Conservation (phyloP, 257 asterid species). For the Gentiana macrophylla region DNA sequence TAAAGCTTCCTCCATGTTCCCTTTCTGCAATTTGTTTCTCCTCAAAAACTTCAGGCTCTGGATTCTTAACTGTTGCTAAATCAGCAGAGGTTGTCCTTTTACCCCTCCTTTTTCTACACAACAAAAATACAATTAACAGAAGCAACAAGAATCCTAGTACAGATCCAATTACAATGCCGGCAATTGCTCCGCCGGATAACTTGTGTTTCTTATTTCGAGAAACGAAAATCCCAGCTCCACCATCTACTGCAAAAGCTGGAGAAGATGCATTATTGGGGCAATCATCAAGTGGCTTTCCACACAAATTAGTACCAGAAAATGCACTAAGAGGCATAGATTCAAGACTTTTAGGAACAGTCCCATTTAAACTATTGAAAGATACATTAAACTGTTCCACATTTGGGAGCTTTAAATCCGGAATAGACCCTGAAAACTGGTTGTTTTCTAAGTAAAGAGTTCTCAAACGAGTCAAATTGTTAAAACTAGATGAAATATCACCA, state of each 20-base stretch:
- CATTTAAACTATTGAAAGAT: slow-evolving; percentile 49
- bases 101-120: slow-evolving; percentile 14
- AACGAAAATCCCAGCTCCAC: slow-evolving; percentile 6
- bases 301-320: slow-evolving; percentile 53
- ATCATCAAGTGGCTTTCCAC: slow-evolving; percentile 59
- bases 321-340: slow-evolving; percentile 25
- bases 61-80: slow-evolving; percentile 10
- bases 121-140: slow-evolving; percentile 5
- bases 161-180: slow-evolving; percentile 16
- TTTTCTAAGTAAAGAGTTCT: slow-evolving; percentile 55
- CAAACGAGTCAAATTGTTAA: slow-evolving; percentile 53
- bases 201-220: slow-evolving; percentile 5
- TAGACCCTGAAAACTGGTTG: slow-evolving; percentile 39
- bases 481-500: slow-evolving; percentile 36
- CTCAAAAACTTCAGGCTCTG: slow-evolving; percentile 1
- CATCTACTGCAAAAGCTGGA: slow-evolving; percentile 12
- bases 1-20: slow-evolving; percentile 11
- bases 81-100: slow-evolving; percentile 11
- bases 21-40: slow-evolving; percentile 6
- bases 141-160: slow-evolving; percentile 10
- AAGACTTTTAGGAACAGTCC: slow-evolving; percentile 56
- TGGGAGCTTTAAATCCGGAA: slow-evolving; percentile 45
- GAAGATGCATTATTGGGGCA: slow-evolving; percentile 8
- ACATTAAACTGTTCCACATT: slow-evolving; percentile 64
- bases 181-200: slow-evolving; percentile 13